These are phyloP conservation scores for Lablab purpureus DNA, from an alignment of 306 rosid species.

Conservation along the genomic window DNA sequence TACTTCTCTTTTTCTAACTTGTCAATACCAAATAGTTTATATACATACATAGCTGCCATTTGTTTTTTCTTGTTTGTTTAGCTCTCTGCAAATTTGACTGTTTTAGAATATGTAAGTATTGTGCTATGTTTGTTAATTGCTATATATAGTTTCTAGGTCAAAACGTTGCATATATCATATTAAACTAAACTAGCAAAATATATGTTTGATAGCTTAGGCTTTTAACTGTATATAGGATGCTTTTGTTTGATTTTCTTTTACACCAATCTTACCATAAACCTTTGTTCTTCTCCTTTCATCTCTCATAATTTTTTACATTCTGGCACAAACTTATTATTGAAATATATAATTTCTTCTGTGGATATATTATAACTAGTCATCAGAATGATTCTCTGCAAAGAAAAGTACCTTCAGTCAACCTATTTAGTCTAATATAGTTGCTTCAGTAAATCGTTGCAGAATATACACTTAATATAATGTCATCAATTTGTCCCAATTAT, in stretches of 20 bases:
- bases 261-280: not conserved
- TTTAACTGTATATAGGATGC: too few relatives aligned
- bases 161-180: not conserved
- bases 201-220: not conserved
- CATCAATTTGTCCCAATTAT: not conserved
- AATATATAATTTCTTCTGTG: not conserved
- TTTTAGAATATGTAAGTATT: not conserved
- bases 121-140: not conserved
- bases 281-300: not conserved
- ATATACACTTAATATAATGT: not conserved
- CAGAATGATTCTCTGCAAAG: not conserved
- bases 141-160: not conserved
- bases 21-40: not conserved
- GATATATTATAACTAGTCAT: not conserved
- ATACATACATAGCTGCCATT: too few relatives aligned
- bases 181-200: not conserved
- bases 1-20: not conserved
- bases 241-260: not conserved
- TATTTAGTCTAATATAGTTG: not conserved
- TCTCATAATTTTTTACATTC: not conserved
- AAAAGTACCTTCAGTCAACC: not conserved
- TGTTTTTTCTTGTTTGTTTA: not conserved
- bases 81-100: too few relatives aligned
- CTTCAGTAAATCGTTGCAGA: not conserved
- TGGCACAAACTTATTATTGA: not conserved